These are phyloP conservation scores for Spiraea crenata DNA, from an alignment of 331 rosid genomes.

Conservation along the genomic window DNA sequence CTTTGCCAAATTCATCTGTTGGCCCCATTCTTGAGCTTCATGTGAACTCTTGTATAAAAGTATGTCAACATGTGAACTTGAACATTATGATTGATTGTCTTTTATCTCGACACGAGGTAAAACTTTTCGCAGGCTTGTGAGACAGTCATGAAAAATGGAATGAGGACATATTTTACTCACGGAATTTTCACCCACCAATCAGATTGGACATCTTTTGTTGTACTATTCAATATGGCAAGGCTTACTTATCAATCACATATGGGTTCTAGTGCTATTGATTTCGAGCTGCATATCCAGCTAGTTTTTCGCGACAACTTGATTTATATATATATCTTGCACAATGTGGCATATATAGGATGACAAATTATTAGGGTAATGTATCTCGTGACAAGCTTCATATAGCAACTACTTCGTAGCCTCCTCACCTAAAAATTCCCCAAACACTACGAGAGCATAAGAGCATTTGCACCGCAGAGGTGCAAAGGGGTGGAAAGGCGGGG, in stretches of 20 bases:
- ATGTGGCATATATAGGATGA: too few species aligned
- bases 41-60: neutral
- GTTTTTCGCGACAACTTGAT: neutral
- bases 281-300: neutral
- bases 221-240: neutral
- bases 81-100: slow-evolving; percentile 18
- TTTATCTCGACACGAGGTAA: neutral
- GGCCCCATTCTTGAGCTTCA: neutral
- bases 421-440: neutral
- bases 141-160: neutral
- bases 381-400: neutral
- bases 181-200: too few species aligned
- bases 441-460: too few species aligned
- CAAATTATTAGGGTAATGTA: too few species aligned
- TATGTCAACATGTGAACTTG: slow-evolving; percentile 27
- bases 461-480: too few species aligned
- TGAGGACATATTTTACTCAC: slow-evolving; percentile 5
- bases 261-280: neutral
- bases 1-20: too few species aligned
- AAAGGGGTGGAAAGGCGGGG: too few species aligned
- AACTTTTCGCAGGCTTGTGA: slow-evolving; percentile 7
- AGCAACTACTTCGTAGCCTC: neutral
- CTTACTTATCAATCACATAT: neutral
- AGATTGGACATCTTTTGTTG: neutral
- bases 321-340: too few species aligned